Conservation (phyloP, 2,329 filamentous ascomycete species). For the Diaporthe sp. region DNA sequence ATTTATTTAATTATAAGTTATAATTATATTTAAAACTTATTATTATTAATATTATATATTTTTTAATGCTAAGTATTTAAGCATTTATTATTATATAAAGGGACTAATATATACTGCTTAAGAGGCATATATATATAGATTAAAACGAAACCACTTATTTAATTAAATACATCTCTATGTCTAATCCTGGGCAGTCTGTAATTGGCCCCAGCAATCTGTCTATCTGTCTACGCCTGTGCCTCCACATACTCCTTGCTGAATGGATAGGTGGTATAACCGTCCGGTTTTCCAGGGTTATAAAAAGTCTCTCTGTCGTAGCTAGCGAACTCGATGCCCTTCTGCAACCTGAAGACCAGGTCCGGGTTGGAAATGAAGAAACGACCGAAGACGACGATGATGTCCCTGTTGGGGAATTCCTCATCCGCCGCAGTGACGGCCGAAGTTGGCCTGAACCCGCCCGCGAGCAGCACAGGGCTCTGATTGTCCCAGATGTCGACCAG, state of each 20-base stretch:
- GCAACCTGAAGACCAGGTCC: conserved; percentile 58
- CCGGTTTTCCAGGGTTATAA: conserved; percentile 47
- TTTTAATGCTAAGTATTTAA: no score
- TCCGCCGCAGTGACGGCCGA: conserved; percentile 48
- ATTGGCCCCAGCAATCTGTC: neutral
- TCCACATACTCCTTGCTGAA: conserved; percentile 38
- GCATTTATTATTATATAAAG: no score
- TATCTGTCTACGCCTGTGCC: conserved; percentile 7
- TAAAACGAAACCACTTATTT: neutral
- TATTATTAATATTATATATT: no score
- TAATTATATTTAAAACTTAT: no score
- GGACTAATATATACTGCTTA: no score
- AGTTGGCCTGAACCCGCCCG: conserved; percentile 47
- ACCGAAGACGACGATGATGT: conserved; percentile 55
- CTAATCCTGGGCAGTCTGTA: neutral
- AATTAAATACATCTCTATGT: neutral
- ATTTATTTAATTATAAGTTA: no score
- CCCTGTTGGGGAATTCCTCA: conserved; percentile 44
- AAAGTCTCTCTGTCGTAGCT: conserved; percentile 55
- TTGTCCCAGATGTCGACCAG: conserved; percentile 49
- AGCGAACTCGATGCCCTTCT: conserved; percentile 53
- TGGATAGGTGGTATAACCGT: conserved; percentile 31
- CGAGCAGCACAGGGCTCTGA: conserved; percentile 49
- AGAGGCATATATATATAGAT: no score
- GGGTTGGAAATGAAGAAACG: conserved; percentile 60